Percentiles rank a stretch among this genome's conserved stretches.
These are phyloP conservation scores for Diaporthe sp. DNA, from an alignment of 2,329 filamentous ascomycete genomes.

Conservation along the genomic window DNA sequence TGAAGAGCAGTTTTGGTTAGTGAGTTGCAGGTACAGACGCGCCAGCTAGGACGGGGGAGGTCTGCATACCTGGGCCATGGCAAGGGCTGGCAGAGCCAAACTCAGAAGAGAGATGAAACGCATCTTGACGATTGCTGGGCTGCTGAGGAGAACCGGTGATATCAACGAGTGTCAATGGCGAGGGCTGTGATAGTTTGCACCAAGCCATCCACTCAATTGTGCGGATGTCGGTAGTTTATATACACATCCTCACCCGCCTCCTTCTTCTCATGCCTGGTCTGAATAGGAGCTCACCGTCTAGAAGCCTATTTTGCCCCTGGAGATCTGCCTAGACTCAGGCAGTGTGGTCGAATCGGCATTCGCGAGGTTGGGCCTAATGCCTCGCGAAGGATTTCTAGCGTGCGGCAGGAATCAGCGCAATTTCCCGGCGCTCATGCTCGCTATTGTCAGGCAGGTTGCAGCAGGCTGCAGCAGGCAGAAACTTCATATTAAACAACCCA, in stretches of 20 bases:
- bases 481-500: background rate
- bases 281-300: background rate
- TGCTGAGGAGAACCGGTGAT: no score
- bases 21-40: background rate
- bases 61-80: conserved; percentile 26
- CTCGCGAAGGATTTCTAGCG: conserved; percentile 15
- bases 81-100: conserved; percentile 22
- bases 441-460: background rate
- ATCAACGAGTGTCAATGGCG: background rate
- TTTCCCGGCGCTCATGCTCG: background rate
- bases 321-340: background rate
- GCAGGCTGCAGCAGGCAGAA: conserved; percentile 11
- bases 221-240: background rate
- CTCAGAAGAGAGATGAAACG: conserved; percentile 1
- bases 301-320: conserved; percentile 21
- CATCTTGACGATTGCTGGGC: background rate
- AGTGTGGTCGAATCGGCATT: background rate
- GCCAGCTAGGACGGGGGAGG: background rate
- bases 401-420: background rate
- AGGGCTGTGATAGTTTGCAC: background rate
- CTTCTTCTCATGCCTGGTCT: background rate
- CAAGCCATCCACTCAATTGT: background rate
- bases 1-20: background rate
- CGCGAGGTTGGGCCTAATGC: background rate
- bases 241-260: no score